Evolutionary conservation across 2,329 filamentous ascomycete species (phyloP).

Genomic region (Xylaria sp.): DNA sequence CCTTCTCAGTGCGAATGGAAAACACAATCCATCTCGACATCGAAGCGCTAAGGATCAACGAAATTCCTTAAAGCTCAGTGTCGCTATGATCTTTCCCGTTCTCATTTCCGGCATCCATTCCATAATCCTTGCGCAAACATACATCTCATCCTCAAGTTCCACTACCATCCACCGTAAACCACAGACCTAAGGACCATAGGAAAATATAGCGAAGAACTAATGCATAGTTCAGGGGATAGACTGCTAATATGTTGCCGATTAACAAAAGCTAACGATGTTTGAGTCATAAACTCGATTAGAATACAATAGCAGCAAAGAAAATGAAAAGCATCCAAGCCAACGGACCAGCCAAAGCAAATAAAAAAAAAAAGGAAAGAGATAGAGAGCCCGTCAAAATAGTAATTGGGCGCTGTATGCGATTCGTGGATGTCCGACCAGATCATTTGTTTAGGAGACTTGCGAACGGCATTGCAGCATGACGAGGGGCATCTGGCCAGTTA

Average conservation of each 20-base stretch:
- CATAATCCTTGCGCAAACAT: constrained; percentile 6
- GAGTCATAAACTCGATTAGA: constrained; percentile 30
- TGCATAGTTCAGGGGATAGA: constrained; percentile 24
- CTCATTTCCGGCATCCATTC: constrained; percentile 24
- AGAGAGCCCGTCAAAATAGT: too few relatives aligned
- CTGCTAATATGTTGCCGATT: constrained; percentile 22
- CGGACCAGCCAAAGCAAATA: constrained; percentile 39
- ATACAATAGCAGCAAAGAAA: constrained; percentile 39
- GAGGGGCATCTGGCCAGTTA: not conserved
- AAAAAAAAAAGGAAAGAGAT: too few relatives aligned
- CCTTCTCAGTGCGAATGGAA: not conserved
- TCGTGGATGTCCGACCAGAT: not conserved
- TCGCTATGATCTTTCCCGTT: constrained; percentile 7
- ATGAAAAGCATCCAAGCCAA: constrained; percentile 36
- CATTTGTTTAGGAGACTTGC: not conserved
- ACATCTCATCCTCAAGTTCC: constrained; percentile 8
- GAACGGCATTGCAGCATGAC: not conserved
- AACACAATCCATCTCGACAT: constrained; percentile 4
- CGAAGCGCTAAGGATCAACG: not conserved
- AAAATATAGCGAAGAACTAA: constrained; percentile 31
- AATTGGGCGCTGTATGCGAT: constrained; percentile 3
- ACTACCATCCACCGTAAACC: not conserved
- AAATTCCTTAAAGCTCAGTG: not conserved
- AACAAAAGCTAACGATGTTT: constrained; percentile 25
- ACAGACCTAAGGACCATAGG: constrained; percentile 11